phyloP scores from a whole-genome alignment of 1,284 basidiomycete species.

The Austroboletus niveus region DNA sequence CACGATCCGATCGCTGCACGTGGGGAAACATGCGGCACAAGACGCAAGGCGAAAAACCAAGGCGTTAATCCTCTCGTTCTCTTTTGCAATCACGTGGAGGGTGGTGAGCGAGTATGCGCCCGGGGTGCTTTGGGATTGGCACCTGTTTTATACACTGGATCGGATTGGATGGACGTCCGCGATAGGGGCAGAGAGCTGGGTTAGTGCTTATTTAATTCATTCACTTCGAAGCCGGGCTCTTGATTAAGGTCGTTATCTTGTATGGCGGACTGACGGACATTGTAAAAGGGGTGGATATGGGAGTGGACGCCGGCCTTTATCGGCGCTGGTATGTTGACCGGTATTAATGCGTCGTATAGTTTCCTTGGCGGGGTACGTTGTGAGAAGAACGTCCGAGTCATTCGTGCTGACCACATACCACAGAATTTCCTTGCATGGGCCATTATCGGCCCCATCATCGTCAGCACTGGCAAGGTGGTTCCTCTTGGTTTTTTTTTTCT shows the following conservation, averaged over 20 bases:
- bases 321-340: constrained; percentile 65
- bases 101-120: constrained; percentile 61
- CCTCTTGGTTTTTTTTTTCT: no score
- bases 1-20: constrained; percentile 64
- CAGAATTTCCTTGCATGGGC: constrained; percentile 64
- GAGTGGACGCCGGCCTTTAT: constrained; percentile 57
- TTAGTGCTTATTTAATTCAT: not conserved
- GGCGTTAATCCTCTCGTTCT: constrained; percentile 34
- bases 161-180: constrained; percentile 59
- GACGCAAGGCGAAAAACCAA: constrained; percentile 59
- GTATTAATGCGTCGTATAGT: constrained; percentile 64
- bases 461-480: constrained; percentile 44
- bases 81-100: constrained; percentile 49
- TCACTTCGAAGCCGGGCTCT: no score
- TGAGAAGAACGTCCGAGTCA: not conserved
- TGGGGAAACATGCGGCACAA: constrained; percentile 46
- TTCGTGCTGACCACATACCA: constrained; percentile 31
- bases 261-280: not conserved
- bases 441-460: constrained; percentile 57
- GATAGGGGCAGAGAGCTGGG: constrained; percentile 50
- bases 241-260: not conserved
- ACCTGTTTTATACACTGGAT: constrained; percentile 8
- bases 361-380: constrained; percentile 46
- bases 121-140: constrained; percentile 31
- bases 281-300: constrained; percentile 31